These are phyloP conservation scores for Naegleria gruberi DNA, from an alignment of 208 protist genomes.

Conservation along the genomic window DNA sequence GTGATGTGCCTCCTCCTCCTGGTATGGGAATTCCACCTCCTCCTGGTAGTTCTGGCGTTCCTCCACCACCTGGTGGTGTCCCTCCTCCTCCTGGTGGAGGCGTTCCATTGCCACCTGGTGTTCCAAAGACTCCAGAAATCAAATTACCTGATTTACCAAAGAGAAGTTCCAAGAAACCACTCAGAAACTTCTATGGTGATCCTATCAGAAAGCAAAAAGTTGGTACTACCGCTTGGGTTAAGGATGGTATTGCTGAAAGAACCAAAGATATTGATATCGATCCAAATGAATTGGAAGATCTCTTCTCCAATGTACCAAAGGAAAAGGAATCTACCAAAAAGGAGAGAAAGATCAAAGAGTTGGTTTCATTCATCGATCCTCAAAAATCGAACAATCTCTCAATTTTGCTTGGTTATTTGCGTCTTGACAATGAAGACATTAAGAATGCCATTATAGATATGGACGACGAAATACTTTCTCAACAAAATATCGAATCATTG, in stretches of 20 bases:
- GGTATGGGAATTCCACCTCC: background rate
- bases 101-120: background rate
- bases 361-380: constrained; percentile 10
- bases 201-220: background rate
- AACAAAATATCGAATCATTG: constrained; percentile 13
- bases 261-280: background rate
- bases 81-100: background rate
- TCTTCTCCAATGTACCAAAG: background rate
- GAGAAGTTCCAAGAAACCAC: background rate
- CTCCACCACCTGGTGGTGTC: background rate
- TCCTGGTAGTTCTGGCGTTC: background rate
- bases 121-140: background rate
- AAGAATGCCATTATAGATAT: constrained; percentile 10
- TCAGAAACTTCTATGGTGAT: constrained; percentile 12
- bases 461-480: constrained; percentile 1
- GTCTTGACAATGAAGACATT: background rate
- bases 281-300: background rate
- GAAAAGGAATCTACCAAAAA: background rate
- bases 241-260: background rate
- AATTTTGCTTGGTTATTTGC: background rate
- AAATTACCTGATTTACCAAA: background rate
- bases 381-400: background rate
- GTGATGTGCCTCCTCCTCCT: background rate
- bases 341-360: background rate
- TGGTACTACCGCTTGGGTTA: background rate